Percentiles rank a stretch among this genome's conserved stretches.
These are phyloP conservation scores for Erodium chrysanthum DNA, from an alignment of 441 rosid genomes.

Conservation along the genomic window DNA sequence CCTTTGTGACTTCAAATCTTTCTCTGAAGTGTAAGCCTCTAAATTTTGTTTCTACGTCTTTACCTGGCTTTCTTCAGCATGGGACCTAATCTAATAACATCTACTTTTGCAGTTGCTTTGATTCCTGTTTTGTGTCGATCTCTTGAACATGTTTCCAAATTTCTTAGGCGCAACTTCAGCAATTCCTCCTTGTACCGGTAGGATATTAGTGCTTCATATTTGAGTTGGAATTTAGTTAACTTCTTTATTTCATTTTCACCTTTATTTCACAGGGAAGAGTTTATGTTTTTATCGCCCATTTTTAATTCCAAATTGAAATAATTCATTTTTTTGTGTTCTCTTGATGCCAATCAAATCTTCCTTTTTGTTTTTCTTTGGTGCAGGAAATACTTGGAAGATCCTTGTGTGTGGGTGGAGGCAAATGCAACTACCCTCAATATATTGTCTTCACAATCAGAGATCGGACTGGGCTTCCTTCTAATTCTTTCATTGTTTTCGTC, in stretches of 20 bases:
- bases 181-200: conserved; percentile 84
- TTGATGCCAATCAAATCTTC: background rate
- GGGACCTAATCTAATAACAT: conserved; percentile 5
- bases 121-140: conserved; percentile 80
- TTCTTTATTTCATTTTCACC: background rate
- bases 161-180: conserved; percentile 66
- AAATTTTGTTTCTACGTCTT: background rate
- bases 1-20: conserved; percentile 77
- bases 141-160: conserved; percentile 66
- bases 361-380: conserved; percentile 5
- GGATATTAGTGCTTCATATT: background rate
- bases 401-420: conserved; percentile 93
- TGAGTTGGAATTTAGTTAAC: background rate
- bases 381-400: conserved; percentile 87
- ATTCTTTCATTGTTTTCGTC: conserved; percentile 71
- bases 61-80: background rate
- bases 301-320: background rate
- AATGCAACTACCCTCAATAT: conserved; percentile 74
- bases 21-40: conserved; percentile 60
- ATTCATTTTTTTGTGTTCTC: background rate
- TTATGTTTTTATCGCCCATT: background rate
- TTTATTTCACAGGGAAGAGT: background rate
- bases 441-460: conserved; percentile 80
- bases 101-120: conserved; percentile 62
- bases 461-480: conserved; percentile 80